Conservation (phyloP, 257 asterid species). For the Voacanga thouarsii region DNA sequence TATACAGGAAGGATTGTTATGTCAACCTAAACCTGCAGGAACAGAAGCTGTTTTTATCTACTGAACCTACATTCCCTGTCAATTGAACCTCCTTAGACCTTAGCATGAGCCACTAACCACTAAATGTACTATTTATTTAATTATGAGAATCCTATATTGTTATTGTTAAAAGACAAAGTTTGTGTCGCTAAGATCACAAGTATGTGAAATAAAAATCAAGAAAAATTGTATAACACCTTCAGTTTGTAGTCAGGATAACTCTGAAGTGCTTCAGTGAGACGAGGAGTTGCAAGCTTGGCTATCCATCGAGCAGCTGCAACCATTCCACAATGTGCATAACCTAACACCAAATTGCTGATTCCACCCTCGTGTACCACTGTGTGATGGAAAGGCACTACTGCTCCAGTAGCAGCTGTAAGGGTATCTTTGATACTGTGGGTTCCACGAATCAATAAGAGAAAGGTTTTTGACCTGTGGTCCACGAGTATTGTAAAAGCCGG, state of each 20-base stretch:
- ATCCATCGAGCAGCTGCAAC: constrained; percentile 99
- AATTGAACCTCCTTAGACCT: neutral
- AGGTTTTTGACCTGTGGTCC: constrained; percentile 61
- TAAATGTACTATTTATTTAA: neutral
- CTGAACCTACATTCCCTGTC: neutral
- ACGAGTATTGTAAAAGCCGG: constrained; percentile 87
- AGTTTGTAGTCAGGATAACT: constrained; percentile 71
- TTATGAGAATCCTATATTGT: neutral
- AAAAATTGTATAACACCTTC: constrained; percentile 45
- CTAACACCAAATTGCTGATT: constrained; percentile 83
- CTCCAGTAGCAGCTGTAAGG: constrained; percentile 95
- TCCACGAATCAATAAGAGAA: constrained; percentile 86
- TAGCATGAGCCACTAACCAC: neutral
- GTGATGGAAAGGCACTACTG: constrained; percentile 98
- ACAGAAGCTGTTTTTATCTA: neutral
- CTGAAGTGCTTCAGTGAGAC: constrained; percentile 57
- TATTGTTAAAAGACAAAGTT: constrained; percentile 3
- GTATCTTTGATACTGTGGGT: constrained; percentile 98
- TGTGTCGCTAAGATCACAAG: neutral
- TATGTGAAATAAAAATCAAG: neutral
- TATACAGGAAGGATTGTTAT: neutral
- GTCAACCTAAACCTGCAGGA: neutral
- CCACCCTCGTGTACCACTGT: constrained; percentile 87
- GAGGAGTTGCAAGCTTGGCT: constrained; percentile 89
- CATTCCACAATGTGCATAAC: constrained; percentile 99